Percentiles rank a stretch among this genome's conserved stretches.
Conservation (phyloP, 371 early-diverging fungal genomes). For the Mucor piriformis region DNA sequence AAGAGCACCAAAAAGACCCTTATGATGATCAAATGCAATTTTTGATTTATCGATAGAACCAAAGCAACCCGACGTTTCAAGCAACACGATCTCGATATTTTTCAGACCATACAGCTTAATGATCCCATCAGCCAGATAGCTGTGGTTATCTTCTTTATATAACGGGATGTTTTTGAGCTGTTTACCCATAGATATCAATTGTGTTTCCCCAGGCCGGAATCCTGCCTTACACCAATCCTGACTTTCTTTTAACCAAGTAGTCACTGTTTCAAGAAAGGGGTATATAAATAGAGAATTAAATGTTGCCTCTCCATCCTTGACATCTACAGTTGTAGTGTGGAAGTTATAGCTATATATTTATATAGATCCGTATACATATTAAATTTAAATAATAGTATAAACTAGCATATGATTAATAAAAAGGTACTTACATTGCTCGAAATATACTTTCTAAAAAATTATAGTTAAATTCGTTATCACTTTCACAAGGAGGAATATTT, state of each 20-base stretch:
- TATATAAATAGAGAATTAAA: constrained; percentile 22
- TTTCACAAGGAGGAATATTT: constrained; percentile 14
- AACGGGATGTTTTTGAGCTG: constrained; percentile 14
- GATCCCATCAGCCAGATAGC: too few species aligned
- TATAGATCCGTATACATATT: constrained; percentile 14
- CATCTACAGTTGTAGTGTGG: constrained; percentile 15
- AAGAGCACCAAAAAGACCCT: constrained; percentile 14
- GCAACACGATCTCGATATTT: constrained; percentile 7
- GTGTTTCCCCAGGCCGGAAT: constrained; percentile 9
- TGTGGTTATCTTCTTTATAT: constrained; percentile 22
- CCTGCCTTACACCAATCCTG: constrained; percentile 10
- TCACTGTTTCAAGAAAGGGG: constrained; percentile 17
- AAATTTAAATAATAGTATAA: constrained; percentile 18
- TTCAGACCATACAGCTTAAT: too few species aligned
- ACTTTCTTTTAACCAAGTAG: constrained; percentile 10
- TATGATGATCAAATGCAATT: constrained; percentile 20
- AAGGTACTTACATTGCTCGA: constrained; percentile 17
- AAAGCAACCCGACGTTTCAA: constrained; percentile 19
- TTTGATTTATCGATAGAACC: constrained; percentile 7
- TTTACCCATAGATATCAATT: constrained; percentile 7
- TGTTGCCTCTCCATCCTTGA: constrained; percentile 19
- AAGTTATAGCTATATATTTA: too few species aligned
- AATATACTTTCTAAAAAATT: too few species aligned
- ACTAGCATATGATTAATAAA: constrained; percentile 15
- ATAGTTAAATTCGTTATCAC: constrained; percentile 10